Base-by-base conservation (phyloP, 306 rosid genomes). In the Carpinus viminea region DNA sequence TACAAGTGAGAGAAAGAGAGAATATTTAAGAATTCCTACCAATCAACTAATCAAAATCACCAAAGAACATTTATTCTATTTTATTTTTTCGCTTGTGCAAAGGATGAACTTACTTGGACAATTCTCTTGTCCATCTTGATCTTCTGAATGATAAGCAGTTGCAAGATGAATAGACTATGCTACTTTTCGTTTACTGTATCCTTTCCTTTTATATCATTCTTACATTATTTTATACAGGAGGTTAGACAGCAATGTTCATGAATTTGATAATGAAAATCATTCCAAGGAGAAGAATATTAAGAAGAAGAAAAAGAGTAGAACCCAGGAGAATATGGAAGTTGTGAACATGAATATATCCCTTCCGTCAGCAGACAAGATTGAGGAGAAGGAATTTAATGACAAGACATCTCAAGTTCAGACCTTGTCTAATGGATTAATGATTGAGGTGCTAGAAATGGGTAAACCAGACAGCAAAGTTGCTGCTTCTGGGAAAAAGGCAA, bases 391-490 rank as follows among this genome's bases (percentile, higher is more conserved):
- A 53, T 78, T 61, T 9, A 72, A 77, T 65, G 78, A 76, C 12
- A 77, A 77, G 59, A 43, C 87, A 70, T 85, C 88, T 80, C 83
- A 86, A 77, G 87, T 83, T 77, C 82, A 70, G 76, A 79, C 85
- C 52, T 86, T 89, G 45, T 78, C 89, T 36, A 87, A 80, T 60
- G 96, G 96, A 68, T 68, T 94, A 43, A 77, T 77, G 55, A 73
- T 92, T 78, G 88, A 90, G 69, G 93, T 85, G 85, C 76, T 92
- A 65, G 91, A 83, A 84, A 69, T 68, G n/a, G 98, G 94, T 56
- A 73, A 59, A 81, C 81, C 85, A 41, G 86, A 88, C 73, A 87
- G 96, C 70, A 92, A 88, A 87, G 70, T 89, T 74, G 97, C 97
- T 46, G 79, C 83, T 53, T 77, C 76, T 0, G 93, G 94, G 73